Evolutionary conservation across 108 stramenopile species (phyloP).

Genomic region (Cylindrotheca fusiformis): DNA sequence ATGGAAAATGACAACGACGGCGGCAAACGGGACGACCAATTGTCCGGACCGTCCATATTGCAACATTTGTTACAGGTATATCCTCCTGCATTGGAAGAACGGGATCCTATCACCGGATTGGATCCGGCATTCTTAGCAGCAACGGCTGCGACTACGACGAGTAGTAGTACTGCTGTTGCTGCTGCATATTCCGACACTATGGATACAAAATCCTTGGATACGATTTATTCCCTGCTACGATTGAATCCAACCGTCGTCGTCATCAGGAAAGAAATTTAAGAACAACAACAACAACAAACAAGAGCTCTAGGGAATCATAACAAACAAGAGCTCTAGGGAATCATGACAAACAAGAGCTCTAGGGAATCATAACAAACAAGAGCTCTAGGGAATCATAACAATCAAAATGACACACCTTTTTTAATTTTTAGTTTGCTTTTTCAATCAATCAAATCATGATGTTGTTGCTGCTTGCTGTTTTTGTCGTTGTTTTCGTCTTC

Average conservation of each 20-base stretch:
- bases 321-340: not conserved
- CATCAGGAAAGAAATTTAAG: not conserved
- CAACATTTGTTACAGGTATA: not conserved
- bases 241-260: not conserved
- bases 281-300: too few species aligned
- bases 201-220: not conserved
- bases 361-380: not conserved
- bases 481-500: conserved; percentile 21
- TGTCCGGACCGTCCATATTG: too few species aligned
- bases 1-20: too few species aligned
- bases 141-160: not conserved
- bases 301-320: too few species aligned
- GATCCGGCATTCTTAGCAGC: not conserved
- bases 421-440: too few species aligned
- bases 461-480: not conserved
- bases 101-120: not conserved
- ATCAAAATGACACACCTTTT: not conserved
- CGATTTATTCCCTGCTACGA: not conserved
- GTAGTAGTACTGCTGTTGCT: too few species aligned
- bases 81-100: not conserved
- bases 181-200: not conserved
- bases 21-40: too few species aligned
- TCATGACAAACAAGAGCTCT: not conserved
- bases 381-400: not conserved
- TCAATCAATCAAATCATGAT: too few species aligned